These are phyloP conservation scores for Penicillium riverlandense DNA, from an alignment of 495 filamentous ascomycete species.

Conservation along the genomic window DNA sequence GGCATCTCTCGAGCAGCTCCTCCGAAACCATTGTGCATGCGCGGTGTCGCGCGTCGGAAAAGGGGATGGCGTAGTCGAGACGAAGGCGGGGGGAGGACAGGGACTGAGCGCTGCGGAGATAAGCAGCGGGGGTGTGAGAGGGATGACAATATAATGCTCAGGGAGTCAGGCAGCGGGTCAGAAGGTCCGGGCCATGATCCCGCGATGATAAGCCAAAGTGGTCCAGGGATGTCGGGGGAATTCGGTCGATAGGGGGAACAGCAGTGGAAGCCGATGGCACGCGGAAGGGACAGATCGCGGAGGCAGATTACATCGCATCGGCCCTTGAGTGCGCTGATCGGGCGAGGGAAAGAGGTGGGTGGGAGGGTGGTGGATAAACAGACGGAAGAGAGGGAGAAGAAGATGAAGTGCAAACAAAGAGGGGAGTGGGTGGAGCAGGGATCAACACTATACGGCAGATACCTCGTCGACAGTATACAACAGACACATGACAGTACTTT, in stretches of 20 bases:
- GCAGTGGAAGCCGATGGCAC: not conserved
- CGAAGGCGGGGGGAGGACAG: conserved; percentile 2
- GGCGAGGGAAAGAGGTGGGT: conserved; percentile 3
- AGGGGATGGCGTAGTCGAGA: conserved; percentile 1
- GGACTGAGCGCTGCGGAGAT: not conserved
- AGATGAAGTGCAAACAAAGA: conserved; percentile 7
- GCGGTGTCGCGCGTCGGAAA: conserved; percentile 5
- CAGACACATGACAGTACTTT: not conserved
- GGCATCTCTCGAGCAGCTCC: conserved; percentile 82
- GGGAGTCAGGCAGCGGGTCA: conserved; percentile 5
- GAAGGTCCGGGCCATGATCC: conserved; percentile 8
- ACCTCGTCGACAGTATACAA: not conserved
- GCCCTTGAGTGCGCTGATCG: conserved; percentile 3
- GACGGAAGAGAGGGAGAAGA: not conserved
- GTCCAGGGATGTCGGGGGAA: not conserved
- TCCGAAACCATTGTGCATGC: conserved; percentile 71
- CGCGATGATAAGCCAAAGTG: not conserved
- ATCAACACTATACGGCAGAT: conserved; percentile 6
- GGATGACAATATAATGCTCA: not conserved
- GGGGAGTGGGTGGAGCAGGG: conserved; percentile 14
- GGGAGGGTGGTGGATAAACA: not conserved
- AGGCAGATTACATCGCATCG: conserved; percentile 30
- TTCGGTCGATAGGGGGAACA: not conserved
- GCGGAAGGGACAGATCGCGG: conserved; percentile 10
- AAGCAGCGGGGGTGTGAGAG: too few species aligned